Evolutionary conservation across 176 grass and related monocot species (phyloP).

Genomic region (Ananas comosus): DNA sequence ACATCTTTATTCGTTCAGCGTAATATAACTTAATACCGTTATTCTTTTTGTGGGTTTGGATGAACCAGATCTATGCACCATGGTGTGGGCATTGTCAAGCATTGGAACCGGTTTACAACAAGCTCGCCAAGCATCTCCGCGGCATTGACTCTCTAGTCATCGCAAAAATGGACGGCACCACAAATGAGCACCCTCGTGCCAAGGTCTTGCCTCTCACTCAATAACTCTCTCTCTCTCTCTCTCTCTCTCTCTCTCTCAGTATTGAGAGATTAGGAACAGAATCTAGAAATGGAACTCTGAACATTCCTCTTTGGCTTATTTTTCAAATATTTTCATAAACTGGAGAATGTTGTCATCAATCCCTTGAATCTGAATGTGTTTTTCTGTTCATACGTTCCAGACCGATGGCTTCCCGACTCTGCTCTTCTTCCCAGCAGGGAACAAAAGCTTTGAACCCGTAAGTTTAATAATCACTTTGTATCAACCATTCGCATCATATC

Average conservation of each 20-base stretch:
- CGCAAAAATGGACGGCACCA: conserved; percentile 93
- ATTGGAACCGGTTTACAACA: conserved; percentile 81
- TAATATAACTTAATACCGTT: not conserved
- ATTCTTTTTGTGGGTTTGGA: not conserved
- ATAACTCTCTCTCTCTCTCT: not conserved
- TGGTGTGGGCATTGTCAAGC: conserved; percentile 97
- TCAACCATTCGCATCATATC: not conserved
- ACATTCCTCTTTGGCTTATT: not conserved
- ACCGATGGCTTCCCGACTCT: conserved; percentile 82
- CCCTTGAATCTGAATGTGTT: conserved; percentile 15
- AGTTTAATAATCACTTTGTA: conserved; percentile 18
- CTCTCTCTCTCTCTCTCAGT: not conserved
- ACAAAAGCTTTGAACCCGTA: conserved; percentile 94
- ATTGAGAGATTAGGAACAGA: not conserved
- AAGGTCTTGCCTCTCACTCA: conserved; percentile 37
- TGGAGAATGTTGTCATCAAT: too few relatives aligned
- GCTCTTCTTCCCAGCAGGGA: conserved; percentile 90
- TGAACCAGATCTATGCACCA: conserved; percentile 69
- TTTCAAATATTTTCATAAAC: too few relatives aligned
- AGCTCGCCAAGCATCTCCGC: conserved; percentile 61
- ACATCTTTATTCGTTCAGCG: conserved; percentile 10
- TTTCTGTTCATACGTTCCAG: conserved; percentile 37
- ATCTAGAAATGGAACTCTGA: not conserved
- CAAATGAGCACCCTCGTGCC: conserved; percentile 78
- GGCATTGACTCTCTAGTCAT: conserved; percentile 76